Base-by-base conservation (phyloP, 164 flowering plant genomes). In the Aristolochia contorta region DNA sequence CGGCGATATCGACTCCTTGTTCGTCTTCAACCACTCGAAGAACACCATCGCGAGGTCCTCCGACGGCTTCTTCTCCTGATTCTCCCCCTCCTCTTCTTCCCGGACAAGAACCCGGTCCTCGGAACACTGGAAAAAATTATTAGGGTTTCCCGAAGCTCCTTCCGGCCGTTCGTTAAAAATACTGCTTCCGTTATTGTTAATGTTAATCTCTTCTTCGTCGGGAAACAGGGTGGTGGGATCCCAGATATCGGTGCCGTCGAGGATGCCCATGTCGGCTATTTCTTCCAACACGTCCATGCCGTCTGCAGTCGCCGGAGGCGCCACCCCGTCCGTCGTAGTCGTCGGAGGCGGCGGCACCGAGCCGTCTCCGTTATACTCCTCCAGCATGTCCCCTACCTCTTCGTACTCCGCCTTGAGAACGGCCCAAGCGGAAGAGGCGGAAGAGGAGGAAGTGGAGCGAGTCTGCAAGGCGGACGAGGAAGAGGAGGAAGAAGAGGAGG, bases 1-100 rank as follows among this genome's bases (percentile, higher is more conserved):
- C 0, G 97, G 96, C 0, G 96, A 91, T 8, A 94, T 81, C 2
- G 78, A 72, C 56, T 94, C 96, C 57, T 77, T 87, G 80, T 94
- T 94, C 6, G 78, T 63, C 69, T 82, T 91, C 16, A 94, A 73
- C 99, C 99, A 94, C 68, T 94, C 96, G 27, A 94, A 80, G 71
- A 94, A 91, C 71, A 94, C 80, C 74, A 58, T 54, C 12, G 85
- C 89, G 5, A 91, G 75, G 63, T 94, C 99, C 20, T 83, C 85
- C 13, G 74, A 72, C 7, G 63, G 62, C 48, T 27, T 58, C 58
- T 27, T 58, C 16, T 4, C 47, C 32, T 32, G 41, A 24, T 25
- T 24, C 0, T 32, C 15, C 4, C 25, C 54, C 16, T 20, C 56
- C 7, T 19, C 30, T 1, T 27, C 59, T 1, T 16, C 47, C 1